These are phyloP conservation scores for Tuber brumale DNA, from an alignment of 495 filamentous ascomycete genomes.

Conservation along the genomic window DNA sequence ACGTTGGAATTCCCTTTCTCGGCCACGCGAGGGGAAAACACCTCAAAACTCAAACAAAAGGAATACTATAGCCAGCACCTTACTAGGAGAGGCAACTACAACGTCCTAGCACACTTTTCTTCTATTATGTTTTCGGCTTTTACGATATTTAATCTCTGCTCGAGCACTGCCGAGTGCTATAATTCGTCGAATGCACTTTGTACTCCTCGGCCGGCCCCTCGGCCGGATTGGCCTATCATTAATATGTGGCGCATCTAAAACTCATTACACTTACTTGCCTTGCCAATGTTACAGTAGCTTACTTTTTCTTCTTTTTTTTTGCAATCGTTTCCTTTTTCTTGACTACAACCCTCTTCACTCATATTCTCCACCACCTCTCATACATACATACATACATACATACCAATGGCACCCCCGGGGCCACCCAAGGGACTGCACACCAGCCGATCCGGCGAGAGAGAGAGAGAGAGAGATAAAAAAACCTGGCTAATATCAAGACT, in stretches of 20 bases:
- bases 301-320: neutral
- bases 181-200: neutral
- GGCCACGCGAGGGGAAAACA: no score
- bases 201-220: neutral
- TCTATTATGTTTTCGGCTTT: no score
- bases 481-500: neutral
- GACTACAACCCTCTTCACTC: neutral
- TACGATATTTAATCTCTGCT: neutral
- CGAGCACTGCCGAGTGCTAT: neutral
- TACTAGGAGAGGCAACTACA: no score
- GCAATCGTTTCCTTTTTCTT: neutral
- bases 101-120: no score
- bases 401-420: neutral
- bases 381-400: neutral
- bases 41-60: no score
- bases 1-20: no score
- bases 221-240: neutral
- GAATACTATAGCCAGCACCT: no score
- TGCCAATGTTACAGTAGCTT: neutral
- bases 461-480: neutral
- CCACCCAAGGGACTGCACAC: neutral
- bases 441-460: neutral
- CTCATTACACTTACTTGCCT: neutral
- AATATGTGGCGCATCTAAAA: neutral
- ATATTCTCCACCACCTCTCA: neutral